These are phyloP conservation scores for Phragmites australis DNA, from an alignment of 176 grass and related monocot species.

Conservation along the genomic window DNA sequence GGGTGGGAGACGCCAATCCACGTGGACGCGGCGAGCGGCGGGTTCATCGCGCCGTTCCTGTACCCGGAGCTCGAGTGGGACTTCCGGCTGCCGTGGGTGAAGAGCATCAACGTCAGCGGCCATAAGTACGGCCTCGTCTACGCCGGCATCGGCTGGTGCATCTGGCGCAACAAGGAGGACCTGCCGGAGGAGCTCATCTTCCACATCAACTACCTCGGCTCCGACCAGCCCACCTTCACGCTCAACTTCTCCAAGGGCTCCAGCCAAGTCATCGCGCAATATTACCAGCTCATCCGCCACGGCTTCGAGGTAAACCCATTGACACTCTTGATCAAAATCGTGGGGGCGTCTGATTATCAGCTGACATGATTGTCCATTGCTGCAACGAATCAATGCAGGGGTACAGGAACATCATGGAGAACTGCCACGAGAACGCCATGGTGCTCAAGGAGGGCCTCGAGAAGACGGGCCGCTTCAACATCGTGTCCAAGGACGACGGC, in stretches of 20 bases:
- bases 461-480: constrained; percentile 72
- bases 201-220: constrained; percentile 98
- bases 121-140: constrained; percentile 99
- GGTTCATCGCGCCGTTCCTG: constrained; percentile 98
- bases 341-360: background rate
- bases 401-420: constrained; percentile 97
- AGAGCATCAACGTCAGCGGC: constrained; percentile 99
- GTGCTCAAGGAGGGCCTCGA: constrained; percentile 80
- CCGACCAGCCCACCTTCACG: constrained; percentile 96
- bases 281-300: constrained; percentile 97
- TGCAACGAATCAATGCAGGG: constrained; percentile 45
- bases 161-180: constrained; percentile 93
- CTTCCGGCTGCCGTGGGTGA: constrained; percentile 79
- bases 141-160: constrained; percentile 87
- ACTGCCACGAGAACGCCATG: constrained; percentile 97
- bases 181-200: constrained; percentile 95
- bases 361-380: background rate
- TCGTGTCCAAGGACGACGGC: constrained; percentile 91
- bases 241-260: constrained; percentile 99
- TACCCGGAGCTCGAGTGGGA: constrained; percentile 98
- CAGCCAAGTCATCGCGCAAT: constrained; percentile 94
- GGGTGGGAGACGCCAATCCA: constrained; percentile 91
- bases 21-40: constrained; percentile 93
- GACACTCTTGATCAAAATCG: background rate
- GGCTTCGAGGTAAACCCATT: constrained; percentile 63